These are phyloP conservation scores for Aureobasidium sp. DNA, from an alignment of 2,329 filamentous ascomycete species.

Conservation along the genomic window DNA sequence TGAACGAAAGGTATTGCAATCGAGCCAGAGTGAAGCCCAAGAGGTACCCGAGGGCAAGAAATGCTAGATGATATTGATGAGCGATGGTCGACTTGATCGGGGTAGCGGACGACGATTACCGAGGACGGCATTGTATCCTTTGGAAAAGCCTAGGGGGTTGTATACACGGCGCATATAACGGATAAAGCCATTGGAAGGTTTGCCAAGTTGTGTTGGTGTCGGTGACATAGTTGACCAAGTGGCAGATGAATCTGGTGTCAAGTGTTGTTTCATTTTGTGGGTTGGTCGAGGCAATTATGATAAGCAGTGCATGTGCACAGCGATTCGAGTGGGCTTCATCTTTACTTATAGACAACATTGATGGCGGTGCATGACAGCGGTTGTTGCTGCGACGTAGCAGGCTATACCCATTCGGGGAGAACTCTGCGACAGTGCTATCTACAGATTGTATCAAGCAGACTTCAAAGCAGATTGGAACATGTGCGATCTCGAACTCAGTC, in stretches of 20 bases:
- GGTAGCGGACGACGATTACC: slow-evolving; percentile 27
- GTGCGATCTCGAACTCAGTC: neutral
- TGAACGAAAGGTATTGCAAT: slow-evolving; percentile 44
- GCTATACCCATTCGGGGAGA: neutral
- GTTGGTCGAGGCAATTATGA: no score
- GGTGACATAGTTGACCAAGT: neutral
- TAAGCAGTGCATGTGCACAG: neutral
- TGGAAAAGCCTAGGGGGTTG: slow-evolving; percentile 47
- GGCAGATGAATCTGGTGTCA: neutral
- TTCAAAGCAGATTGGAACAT: no score
- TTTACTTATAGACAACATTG: no score
- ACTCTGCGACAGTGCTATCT: neutral
- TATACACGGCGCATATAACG: slow-evolving; percentile 27
- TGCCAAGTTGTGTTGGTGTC: no score
- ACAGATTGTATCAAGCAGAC: no score
- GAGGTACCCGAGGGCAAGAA: slow-evolving; percentile 42
- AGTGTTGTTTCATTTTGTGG: no score
- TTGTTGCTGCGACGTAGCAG: neutral
- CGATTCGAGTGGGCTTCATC: no score
- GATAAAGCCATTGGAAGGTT: neutral
- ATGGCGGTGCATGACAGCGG: neutral
- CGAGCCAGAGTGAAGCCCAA: slow-evolving; percentile 45
- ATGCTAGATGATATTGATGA: slow-evolving; percentile 14
- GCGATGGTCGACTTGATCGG: neutral
- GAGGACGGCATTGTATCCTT: slow-evolving; percentile 51